Evolutionary conservation across 306 rosid genomes (phyloP).

Genomic region (Trifolium subterraneum): DNA sequence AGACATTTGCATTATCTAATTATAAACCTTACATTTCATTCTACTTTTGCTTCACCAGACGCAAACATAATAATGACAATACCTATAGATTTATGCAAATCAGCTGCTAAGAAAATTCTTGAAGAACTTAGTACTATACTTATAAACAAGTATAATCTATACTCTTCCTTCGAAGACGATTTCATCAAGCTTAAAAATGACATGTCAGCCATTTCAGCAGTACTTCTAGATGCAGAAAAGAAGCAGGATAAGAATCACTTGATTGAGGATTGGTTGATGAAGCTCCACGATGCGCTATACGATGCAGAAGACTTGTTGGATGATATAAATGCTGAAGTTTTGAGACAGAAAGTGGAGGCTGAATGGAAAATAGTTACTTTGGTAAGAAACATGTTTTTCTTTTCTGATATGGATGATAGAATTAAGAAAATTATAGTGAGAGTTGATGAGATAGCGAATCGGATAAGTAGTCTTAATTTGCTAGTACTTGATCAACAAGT

Average conservation of each 20-base stretch:
- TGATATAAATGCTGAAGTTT: constrained; percentile 34
- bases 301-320: constrained; percentile 46
- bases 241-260: constrained; percentile 20
- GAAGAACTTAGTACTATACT: constrained; percentile 11
- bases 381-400: constrained; percentile 37
- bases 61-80: constrained; percentile 9
- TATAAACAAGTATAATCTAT: background rate
- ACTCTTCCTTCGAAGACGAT: constrained; percentile 26
- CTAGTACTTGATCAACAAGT: background rate
- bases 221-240: constrained; percentile 42
- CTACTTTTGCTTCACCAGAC: too few relatives aligned
- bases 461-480: constrained; percentile 16
- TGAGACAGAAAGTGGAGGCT: constrained; percentile 29
- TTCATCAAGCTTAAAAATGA: background rate
- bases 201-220: constrained; percentile 12
- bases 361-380: background rate
- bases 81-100: constrained; percentile 7
- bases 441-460: constrained; percentile 18
- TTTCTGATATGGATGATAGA: constrained; percentile 27
- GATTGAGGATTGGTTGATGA: constrained; percentile 37
- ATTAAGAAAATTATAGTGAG: constrained; percentile 18
- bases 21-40: too few relatives aligned
- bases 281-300: constrained; percentile 28
- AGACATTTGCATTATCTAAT: background rate
- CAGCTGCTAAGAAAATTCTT: background rate